Conservation (phyloP, 2,329 filamentous ascomycete species). For the Penicillium sclerotigenum region DNA sequence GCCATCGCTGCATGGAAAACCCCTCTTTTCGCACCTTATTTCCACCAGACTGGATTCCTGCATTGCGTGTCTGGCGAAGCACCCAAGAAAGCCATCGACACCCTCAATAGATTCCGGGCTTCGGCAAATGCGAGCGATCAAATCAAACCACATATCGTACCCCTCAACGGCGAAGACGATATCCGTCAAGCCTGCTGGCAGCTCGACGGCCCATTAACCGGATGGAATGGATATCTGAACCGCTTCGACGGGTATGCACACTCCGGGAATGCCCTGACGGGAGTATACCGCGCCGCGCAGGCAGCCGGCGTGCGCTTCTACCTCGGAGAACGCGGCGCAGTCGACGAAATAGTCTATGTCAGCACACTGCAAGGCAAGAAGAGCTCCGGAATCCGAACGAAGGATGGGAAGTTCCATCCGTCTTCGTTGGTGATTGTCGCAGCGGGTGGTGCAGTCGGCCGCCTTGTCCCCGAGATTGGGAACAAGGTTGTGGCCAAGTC, state of each 20-base stretch:
- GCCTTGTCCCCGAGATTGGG: constrained; percentile 50
- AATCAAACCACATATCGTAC: constrained; percentile 42
- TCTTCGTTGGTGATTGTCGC: constrained; percentile 50
- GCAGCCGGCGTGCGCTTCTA: constrained; percentile 44
- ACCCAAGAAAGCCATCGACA: constrained; percentile 48
- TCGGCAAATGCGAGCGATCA: constrained; percentile 32
- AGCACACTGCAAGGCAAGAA: constrained; percentile 14
- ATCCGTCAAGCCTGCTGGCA: constrained; percentile 49
- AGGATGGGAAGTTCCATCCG: constrained; percentile 37
- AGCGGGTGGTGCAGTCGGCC: constrained; percentile 50
- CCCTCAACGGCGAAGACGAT: constrained; percentile 38
- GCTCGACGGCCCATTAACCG: constrained; percentile 48
- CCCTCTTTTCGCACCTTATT: constrained; percentile 54
- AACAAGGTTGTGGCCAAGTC: constrained; percentile 54
- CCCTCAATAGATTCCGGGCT: constrained; percentile 46
- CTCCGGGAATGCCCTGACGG: constrained; percentile 51
- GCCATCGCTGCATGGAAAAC: constrained; percentile 55
- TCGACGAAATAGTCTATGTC: constrained; percentile 42
- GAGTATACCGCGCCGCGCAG: constrained; percentile 46
- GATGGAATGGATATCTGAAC: constrained; percentile 61
- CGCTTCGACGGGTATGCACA: constrained; percentile 57
- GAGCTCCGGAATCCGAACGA: constrained; percentile 39
- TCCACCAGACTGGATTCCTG: constrained; percentile 52
- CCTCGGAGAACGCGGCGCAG: constrained; percentile 42
- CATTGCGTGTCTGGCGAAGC: constrained; percentile 51